phyloP scores from a whole-genome alignment of 2,329 filamentous ascomycete genomes.

The Epicoccum nigrum region DNA sequence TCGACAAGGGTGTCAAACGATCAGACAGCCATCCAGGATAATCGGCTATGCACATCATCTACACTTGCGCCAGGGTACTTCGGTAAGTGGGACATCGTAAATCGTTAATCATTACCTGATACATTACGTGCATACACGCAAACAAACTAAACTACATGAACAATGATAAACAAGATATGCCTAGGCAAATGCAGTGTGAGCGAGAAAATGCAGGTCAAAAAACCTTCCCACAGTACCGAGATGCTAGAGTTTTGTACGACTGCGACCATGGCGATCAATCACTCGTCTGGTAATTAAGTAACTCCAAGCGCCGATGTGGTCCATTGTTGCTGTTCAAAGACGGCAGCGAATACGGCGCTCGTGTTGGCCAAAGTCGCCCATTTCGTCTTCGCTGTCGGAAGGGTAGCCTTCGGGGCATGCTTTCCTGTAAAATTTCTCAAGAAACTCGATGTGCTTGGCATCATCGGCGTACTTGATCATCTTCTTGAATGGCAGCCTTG shows the following conservation, averaged over 20 bases:
- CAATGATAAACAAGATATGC: slow-evolving; percentile 22
- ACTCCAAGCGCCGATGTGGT: slow-evolving; percentile 9
- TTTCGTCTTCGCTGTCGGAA: slow-evolving; percentile 20
- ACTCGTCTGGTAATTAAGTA: neutral
- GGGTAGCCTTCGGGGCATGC: slow-evolving; percentile 22
- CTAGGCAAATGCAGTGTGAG: slow-evolving; percentile 21
- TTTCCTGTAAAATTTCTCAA: slow-evolving; percentile 32
- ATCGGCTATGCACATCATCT: neutral
- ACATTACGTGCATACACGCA: slow-evolving; percentile 29
- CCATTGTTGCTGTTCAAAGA: slow-evolving; percentile 2
- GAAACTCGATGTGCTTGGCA: slow-evolving; percentile 39
- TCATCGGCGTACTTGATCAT: slow-evolving; percentile 33
- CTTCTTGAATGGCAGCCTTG: slow-evolving; percentile 29
- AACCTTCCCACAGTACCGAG: slow-evolving; percentile 23
- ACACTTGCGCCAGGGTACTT: neutral
- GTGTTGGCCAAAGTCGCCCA: neutral
- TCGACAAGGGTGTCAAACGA: slow-evolving; percentile 8
- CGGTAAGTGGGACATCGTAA: neutral
- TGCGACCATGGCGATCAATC: slow-evolving; percentile 5
- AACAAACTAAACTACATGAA: slow-evolving; percentile 35
- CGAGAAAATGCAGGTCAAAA: slow-evolving; percentile 17
- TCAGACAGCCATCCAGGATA: neutral
- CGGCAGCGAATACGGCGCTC: slow-evolving; percentile 10
- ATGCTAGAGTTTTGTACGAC: slow-evolving; percentile 20
- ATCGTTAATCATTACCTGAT: slow-evolving; percentile 29